Evolutionary conservation across 495 filamentous ascomycete genomes (phyloP), one percentile per base, ranked within the genome.

Genomic region (Penicillium pancosmium): DNA sequence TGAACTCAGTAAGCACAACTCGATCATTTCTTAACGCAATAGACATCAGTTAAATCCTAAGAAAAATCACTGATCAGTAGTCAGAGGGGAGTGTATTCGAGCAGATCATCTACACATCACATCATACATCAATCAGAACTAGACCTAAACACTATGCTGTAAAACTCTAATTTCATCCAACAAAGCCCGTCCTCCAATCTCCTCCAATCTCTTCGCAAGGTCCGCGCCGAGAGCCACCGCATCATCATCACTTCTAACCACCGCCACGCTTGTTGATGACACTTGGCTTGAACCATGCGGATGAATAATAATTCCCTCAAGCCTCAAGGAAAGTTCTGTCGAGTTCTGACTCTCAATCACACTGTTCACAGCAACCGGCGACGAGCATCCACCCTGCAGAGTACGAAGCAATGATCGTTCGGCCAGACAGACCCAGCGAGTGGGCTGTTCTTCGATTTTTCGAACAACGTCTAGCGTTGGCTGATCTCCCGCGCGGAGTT

Each of bases 341-440:
- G 44, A 18, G 15, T 16, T 38, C 23, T 21, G 2, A 10, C 23
- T 48, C 40, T 59, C 56, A 5, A 47, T 18, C 9, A 33, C 43
- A 40, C 36, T 46, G 15, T 49, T 53, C 3, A 59, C 56, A 25
- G 56, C 56, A 5, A 59, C 56, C 3, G 56, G 56, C 1, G 56
- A 59, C 4, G 56, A 59, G 50, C 56, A 59, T 25, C 56, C 56
- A 31, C 56, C 56, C 40, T 59, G 38, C 3, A 59, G 56, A 7
- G 35, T 59, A 2, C 56, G 56, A 4, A 59, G 50, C 10, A 59
- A 33, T 10, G 56, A 52, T 19, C 56, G 50, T 46, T 59, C 56
- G 16, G 56, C 56, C 31, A 59, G 6, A 34, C 49, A 59, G 41
- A 59, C 53, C 56, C 56, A 59, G 13, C 56, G 49, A 1, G 56